A percentile compares a stretch with the other conserved stretches of the same genome.
Evolutionary conservation across 2,329 filamentous ascomycete species (phyloP).

Genomic region (Teratosphaeria viscida): DNA sequence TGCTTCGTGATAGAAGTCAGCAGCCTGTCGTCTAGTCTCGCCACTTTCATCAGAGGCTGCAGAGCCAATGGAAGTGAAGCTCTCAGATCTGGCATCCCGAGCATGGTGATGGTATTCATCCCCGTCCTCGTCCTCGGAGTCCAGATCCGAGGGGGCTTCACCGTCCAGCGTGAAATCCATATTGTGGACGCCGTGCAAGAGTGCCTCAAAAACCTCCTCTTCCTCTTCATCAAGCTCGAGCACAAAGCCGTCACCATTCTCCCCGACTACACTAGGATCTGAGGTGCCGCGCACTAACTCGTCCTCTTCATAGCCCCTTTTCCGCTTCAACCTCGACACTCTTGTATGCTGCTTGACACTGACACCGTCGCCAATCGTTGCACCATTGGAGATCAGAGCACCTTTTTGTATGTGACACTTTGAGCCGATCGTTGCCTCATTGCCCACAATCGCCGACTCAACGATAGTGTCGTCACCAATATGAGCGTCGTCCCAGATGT

Average conservation of each 20-base stretch:
- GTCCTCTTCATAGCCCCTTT: slow-evolving; percentile 33
- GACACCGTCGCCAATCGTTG: slow-evolving; percentile 55
- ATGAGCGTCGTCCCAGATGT: slow-evolving; percentile 75
- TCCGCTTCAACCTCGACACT: slow-evolving; percentile 38
- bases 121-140: slow-evolving; percentile 38
- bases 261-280: slow-evolving; percentile 47
- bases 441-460: slow-evolving; percentile 64
- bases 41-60: slow-evolving; percentile 54
- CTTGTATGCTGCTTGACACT: slow-evolving; percentile 33
- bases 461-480: slow-evolving; percentile 67
- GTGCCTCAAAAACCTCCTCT: slow-evolving; percentile 40
- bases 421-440: slow-evolving; percentile 60
- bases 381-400: slow-evolving; percentile 68
- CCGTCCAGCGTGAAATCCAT: slow-evolving; percentile 38
- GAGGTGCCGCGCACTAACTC: slow-evolving; percentile 23
- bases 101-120: slow-evolving; percentile 35
- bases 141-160: slow-evolving; percentile 55
- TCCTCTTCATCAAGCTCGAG: slow-evolving; percentile 53
- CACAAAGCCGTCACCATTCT: slow-evolving; percentile 50
- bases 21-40: slow-evolving; percentile 33
- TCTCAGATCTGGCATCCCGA: slow-evolving; percentile 20
- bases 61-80: slow-evolving; percentile 46
- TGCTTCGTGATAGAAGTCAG: slow-evolving; percentile 77
- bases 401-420: slow-evolving; percentile 60
- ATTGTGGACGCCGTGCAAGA: slow-evolving; percentile 26